Conservation (phyloP, 148 eudicot genomes). For the Fagopyrum tataricum region DNA sequence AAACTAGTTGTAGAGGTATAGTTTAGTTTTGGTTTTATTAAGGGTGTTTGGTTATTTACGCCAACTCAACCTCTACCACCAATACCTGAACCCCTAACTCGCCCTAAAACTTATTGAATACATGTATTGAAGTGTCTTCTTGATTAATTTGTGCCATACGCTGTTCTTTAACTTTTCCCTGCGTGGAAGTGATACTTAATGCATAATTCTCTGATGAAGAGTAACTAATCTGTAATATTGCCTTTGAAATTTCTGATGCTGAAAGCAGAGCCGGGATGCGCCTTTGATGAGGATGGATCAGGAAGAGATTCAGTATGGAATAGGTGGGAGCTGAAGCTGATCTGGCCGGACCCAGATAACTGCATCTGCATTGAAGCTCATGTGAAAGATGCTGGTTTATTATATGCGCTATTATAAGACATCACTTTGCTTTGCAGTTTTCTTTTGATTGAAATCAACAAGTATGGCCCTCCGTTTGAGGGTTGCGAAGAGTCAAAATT, state of each 20-base stretch:
- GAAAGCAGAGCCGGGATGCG: constrained; percentile 7
- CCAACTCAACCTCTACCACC: too few relatives aligned
- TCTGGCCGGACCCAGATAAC: neutral
- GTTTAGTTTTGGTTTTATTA: too few relatives aligned
- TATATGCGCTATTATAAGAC: neutral
- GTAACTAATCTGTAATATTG: neutral
- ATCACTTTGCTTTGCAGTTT: neutral
- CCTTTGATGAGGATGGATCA: neutral
- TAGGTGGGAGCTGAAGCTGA: neutral
- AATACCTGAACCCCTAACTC: too few relatives aligned
- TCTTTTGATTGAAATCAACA: neutral
- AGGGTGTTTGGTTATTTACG: too few relatives aligned
- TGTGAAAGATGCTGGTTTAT: neutral
- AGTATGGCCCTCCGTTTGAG: neutral
- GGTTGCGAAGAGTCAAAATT: constrained; percentile 1
- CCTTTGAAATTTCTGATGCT: neutral
- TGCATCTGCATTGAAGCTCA: neutral
- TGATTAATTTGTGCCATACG: neutral
- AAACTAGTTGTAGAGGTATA: too few relatives aligned
- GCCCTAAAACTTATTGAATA: neutral
- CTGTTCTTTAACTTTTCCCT: neutral
- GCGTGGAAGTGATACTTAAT: neutral
- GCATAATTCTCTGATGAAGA: neutral
- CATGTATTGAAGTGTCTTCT: neutral
- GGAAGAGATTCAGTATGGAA: constrained; percentile 2